These are phyloP conservation scores for Mortierella sp. DNA, from an alignment of 371 early-diverging fungal species.

Conservation along the genomic window DNA sequence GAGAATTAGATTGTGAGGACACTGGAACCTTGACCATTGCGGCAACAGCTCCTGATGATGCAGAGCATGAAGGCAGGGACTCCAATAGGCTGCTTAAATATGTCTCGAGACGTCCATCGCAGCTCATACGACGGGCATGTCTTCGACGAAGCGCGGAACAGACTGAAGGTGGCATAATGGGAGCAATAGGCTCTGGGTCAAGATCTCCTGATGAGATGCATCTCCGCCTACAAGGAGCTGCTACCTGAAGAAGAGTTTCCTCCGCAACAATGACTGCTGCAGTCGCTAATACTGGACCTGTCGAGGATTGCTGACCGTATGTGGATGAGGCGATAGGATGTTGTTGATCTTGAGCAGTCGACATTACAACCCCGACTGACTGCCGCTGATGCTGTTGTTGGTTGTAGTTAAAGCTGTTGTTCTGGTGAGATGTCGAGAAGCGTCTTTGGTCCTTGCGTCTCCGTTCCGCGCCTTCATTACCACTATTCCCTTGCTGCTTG, in stretches of 20 bases:
- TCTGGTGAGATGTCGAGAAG: neutral
- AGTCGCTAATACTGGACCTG: neutral
- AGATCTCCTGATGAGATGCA: conserved; percentile 9
- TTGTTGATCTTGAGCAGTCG: neutral
- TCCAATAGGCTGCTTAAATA: neutral
- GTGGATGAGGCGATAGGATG: neutral
- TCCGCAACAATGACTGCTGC: neutral
- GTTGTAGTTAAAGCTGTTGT: neutral
- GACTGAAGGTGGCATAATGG: conserved; percentile 4
- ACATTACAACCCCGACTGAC: neutral
- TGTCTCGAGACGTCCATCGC: conserved; percentile 18
- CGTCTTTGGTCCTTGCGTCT: neutral
- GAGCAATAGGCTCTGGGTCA: conserved; percentile 1
- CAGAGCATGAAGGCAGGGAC: neutral
- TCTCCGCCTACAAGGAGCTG: neutral
- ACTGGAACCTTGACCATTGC: neutral
- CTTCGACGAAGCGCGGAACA: neutral
- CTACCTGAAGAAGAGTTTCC: neutral
- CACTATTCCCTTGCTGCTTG: neutral
- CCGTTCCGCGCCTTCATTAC: neutral
- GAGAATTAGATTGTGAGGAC: neutral
- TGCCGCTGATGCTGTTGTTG: neutral
- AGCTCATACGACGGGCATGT: conserved; percentile 10
- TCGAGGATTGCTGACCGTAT: neutral
- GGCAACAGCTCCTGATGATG: neutral